A percentile compares a stretch with the other conserved stretches of the same genome.
Conservation (phyloP, 2,329 filamentous ascomycete genomes). For the Thielaviopsis euricoi region DNA sequence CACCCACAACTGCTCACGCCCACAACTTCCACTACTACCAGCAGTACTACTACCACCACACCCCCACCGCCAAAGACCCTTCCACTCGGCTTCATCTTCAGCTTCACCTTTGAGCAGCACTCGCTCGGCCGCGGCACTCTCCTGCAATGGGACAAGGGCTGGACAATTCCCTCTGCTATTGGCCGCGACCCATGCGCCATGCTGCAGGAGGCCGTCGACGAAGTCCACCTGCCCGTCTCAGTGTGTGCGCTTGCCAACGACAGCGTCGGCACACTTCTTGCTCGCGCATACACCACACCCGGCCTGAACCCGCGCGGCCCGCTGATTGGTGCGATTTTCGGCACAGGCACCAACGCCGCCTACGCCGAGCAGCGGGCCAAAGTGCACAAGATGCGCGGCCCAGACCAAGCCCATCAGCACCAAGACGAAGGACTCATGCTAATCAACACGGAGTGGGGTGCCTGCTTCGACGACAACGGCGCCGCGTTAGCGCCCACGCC, state of each 20-base stretch:
- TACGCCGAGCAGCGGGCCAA: constrained; percentile 58
- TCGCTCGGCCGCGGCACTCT: constrained; percentile 52
- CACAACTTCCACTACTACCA: neutral
- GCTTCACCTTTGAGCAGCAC: constrained; percentile 65
- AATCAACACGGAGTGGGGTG: constrained; percentile 70
- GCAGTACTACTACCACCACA: neutral
- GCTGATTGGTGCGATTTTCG: constrained; percentile 62
- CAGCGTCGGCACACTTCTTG: constrained; percentile 66
- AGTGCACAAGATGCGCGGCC: constrained; percentile 36
- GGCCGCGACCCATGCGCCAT: constrained; percentile 60
- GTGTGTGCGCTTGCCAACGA: constrained; percentile 66
- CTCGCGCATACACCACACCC: constrained; percentile 60
- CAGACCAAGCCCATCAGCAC: too few relatives aligned
- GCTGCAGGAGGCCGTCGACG: constrained; percentile 56
- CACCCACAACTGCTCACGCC: neutral
- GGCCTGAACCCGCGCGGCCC: constrained; percentile 40
- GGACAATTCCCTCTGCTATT: constrained; percentile 59
- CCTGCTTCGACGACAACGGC: constrained; percentile 52
- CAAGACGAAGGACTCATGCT: constrained; percentile 55
- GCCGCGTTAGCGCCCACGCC: constrained; percentile 52
- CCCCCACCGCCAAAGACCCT: neutral
- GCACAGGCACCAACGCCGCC: constrained; percentile 66
- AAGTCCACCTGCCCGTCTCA: constrained; percentile 48
- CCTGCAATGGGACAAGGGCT: constrained; percentile 69
- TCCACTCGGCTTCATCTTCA: constrained; percentile 19